A percentile compares a stretch with the other conserved stretches of the same genome.
These are phyloP conservation scores for Exophiala alcalophila DNA, from an alignment of 2,329 filamentous ascomycete genomes.

Conservation along the genomic window DNA sequence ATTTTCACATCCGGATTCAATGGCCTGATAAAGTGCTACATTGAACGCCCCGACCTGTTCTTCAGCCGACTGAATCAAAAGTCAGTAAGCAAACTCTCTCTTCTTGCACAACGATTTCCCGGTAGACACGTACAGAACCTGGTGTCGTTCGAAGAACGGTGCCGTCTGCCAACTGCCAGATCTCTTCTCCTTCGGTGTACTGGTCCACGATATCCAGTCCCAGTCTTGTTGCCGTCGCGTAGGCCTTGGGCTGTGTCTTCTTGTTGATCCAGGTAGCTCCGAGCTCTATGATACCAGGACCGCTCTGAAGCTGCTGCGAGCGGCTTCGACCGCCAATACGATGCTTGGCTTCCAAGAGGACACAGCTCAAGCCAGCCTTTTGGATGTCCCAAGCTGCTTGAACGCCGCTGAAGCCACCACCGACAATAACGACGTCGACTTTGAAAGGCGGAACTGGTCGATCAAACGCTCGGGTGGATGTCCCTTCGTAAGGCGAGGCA, in stretches of 20 bases:
- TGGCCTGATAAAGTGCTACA: constrained; percentile 5
- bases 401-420: constrained; percentile 44
- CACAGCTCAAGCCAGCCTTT: constrained; percentile 38
- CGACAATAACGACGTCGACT: constrained; percentile 42
- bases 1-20: constrained; percentile 4
- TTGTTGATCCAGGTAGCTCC: constrained; percentile 62
- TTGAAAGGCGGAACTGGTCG: constrained; percentile 12
- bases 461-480: constrained; percentile 1
- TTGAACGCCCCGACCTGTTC: constrained; percentile 9
- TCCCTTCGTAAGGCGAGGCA: constrained; percentile 8
- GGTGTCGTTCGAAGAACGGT: constrained; percentile 10
- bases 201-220: constrained; percentile 48
- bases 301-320: constrained; percentile 37
- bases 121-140: constrained; percentile 8
- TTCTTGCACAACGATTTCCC: not conserved
- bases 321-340: constrained; percentile 54
- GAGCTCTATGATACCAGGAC: constrained; percentile 43
- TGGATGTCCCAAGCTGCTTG: constrained; percentile 38
- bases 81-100: not conserved
- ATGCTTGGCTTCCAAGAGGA: constrained; percentile 50
- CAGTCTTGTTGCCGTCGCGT: constrained; percentile 33
- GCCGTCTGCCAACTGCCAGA: constrained; percentile 43
- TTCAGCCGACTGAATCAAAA: constrained; percentile 1
- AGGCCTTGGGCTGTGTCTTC: constrained; percentile 49
- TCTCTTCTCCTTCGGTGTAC: constrained; percentile 44